Evolutionary conservation across 176 grass and related monocot genomes (phyloP), one percentile per base, ranked within the genome.

Genomic region (Luzula sylvatica): DNA sequence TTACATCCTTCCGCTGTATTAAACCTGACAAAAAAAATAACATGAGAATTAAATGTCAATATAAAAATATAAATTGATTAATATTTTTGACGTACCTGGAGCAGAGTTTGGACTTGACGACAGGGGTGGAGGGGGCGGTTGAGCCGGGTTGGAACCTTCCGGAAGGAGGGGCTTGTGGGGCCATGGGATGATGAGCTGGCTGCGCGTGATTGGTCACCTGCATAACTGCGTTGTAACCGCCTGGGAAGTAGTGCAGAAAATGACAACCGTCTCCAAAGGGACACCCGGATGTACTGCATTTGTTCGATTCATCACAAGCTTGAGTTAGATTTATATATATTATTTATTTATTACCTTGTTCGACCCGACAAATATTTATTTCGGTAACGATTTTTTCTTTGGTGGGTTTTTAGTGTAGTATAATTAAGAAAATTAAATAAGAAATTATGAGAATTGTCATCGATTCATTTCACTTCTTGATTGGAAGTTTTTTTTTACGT

Each of bases 261-360:
- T 95, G 83, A 63, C 88, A 95, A 24, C 69, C 46, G 41, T 87
- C 88, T 27, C 79, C 83, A 72, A 88, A 95, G 15, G 75, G 73
- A n/a, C 88, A 87, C 55, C 83, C 88, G 69, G 52, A 23, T 19
- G 61, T 84, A 52, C 88, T 95, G 61, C 61, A 75, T 24, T 38
- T 49, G 72, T 35, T 20, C 50, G 64, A n/a, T 75, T 75, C 61
- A 41, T 48, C 11, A 42, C 38, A 20, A 56, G 3, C 21, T 56
- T n/a, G 58, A 75, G 56, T 57, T 17, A 56, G 67, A 38, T 41
- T n/a, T 61, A 35, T 7, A 35, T 35, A 35, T 9, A 35, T 35
- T 35, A 7, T 35, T 7, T 7, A 7, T 35, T 9, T 7, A 35
- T 35, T 35, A 35, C 30, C 30, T 35, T 4, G 7, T 7, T 35